A percentile compares a stretch with the other conserved stretches of the same genome.
Evolutionary conservation across 371 early-diverging fungal genomes (phyloP).

Genomic region (Thermomucor indicae-seudaticae): DNA sequence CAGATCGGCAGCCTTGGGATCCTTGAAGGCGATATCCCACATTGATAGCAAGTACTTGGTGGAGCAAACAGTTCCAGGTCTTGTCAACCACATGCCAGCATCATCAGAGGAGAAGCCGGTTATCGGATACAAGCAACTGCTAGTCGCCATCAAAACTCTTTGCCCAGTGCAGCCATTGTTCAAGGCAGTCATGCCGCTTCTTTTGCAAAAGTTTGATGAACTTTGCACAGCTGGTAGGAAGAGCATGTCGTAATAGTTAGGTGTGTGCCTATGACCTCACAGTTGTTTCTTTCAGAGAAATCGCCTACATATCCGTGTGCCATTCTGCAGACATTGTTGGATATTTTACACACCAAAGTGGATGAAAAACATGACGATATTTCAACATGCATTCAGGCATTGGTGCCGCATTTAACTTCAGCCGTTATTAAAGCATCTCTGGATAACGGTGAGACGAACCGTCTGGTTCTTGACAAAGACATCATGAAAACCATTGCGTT

Average conservation of each 20-base stretch:
- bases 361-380: conserved; percentile 40
- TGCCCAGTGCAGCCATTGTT: conserved; percentile 27
- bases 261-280: too few relatives aligned
- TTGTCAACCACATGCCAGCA: conserved; percentile 26
- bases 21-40: conserved; percentile 19
- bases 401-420: conserved; percentile 45
- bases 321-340: conserved; percentile 37
- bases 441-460: conserved; percentile 9
- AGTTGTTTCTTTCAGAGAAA: conserved; percentile 5
- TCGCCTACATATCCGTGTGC: conserved; percentile 35
- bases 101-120: conserved; percentile 5
- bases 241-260: background rate
- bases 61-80: conserved; percentile 29
- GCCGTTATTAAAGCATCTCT: conserved; percentile 45
- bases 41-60: conserved; percentile 21
- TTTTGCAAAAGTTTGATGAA: conserved; percentile 31
- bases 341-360: conserved; percentile 38
- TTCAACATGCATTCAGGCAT: conserved; percentile 33
- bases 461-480: conserved; percentile 21
- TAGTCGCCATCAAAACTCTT: conserved; percentile 23
- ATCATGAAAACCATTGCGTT: conserved; percentile 38
- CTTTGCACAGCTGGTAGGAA: conserved; percentile 29
- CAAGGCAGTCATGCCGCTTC: conserved; percentile 14
- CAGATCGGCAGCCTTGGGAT: conserved; percentile 21
- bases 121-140: conserved; percentile 13